phyloP scores from a whole-genome alignment of 1,284 basidiomycete genomes.

The Pyrrhoderma lamaoense region DNA sequence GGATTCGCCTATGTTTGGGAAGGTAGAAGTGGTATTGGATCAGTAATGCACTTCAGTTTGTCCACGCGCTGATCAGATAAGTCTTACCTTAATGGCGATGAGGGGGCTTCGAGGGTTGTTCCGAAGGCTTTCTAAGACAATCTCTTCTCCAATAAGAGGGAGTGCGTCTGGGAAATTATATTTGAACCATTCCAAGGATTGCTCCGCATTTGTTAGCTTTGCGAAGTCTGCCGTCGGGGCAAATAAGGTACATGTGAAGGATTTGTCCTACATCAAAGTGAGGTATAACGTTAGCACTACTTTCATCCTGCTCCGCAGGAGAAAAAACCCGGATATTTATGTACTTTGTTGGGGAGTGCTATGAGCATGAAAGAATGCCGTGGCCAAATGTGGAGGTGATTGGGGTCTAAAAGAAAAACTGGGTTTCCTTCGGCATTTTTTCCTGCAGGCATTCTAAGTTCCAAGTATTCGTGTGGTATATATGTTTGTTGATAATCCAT shows the following conservation, averaged over 20 bases:
- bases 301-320: not conserved
- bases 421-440: constrained; percentile 50
- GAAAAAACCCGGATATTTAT: constrained; percentile 19
- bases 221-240: constrained; percentile 79
- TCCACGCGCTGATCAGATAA: constrained; percentile 22
- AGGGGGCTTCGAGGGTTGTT: constrained; percentile 83
- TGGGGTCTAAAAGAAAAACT: constrained; percentile 81
- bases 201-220: constrained; percentile 51
- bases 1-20: constrained; percentile 57
- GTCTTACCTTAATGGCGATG: constrained; percentile 81
- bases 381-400: constrained; percentile 99
- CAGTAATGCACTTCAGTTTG: constrained; percentile 6
- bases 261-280: constrained; percentile 52
- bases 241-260: constrained; percentile 90
- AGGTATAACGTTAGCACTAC: constrained; percentile 8
- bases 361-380: constrained; percentile 98
- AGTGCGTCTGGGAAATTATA: constrained; percentile 85
- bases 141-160: constrained; percentile 73
- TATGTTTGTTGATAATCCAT: constrained; percentile 94
- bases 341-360: constrained; percentile 83
- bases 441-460: constrained; percentile 90
- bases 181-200: constrained; percentile 72
- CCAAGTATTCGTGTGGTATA: constrained; percentile 92
- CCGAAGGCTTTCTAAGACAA: constrained; percentile 69
- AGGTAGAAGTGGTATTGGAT: constrained; percentile 12